phyloP scores from a whole-genome alignment of 208 protist genomes.

The Trichomonas vaginalis region DNA sequence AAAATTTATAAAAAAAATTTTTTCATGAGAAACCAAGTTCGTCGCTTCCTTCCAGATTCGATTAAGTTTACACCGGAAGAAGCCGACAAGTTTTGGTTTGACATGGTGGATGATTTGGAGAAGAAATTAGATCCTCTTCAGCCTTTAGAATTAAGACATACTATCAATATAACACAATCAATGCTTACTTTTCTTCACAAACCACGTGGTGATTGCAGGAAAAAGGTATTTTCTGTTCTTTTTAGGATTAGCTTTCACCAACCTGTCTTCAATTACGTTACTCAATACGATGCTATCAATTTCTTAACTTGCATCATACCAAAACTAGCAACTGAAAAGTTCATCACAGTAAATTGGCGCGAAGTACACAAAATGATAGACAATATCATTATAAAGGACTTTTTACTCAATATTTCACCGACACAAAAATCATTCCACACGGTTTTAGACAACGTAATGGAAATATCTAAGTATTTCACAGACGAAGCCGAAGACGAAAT shows the following conservation, averaged over 20 bases:
- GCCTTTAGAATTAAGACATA: not conserved
- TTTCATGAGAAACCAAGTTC: not conserved
- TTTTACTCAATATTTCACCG: not conserved
- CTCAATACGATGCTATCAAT: not conserved
- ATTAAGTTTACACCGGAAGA: not conserved
- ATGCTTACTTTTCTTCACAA: not conserved
- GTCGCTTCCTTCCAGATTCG: not conserved
- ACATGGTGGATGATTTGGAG: not conserved
- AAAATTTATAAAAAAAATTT: too few species aligned
- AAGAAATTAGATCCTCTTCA: not conserved
- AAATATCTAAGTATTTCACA: not conserved
- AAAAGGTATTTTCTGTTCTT: not conserved
- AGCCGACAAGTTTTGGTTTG: not conserved
- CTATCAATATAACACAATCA: not conserved
- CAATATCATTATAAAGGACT: not conserved
- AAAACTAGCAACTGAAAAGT: not conserved
- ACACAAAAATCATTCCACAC: not conserved
- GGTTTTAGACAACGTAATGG: not conserved
- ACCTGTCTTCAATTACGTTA: not conserved
- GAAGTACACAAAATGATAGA: not conserved
- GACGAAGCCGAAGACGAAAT: not conserved
- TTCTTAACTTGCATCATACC: not conserved
- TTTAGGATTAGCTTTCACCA: not conserved
- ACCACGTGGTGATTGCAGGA: not conserved
- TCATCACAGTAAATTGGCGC: not conserved